These are phyloP conservation scores for Zoysia japonica DNA, from an alignment of 176 grass and related monocot species.

Conservation along the genomic window DNA sequence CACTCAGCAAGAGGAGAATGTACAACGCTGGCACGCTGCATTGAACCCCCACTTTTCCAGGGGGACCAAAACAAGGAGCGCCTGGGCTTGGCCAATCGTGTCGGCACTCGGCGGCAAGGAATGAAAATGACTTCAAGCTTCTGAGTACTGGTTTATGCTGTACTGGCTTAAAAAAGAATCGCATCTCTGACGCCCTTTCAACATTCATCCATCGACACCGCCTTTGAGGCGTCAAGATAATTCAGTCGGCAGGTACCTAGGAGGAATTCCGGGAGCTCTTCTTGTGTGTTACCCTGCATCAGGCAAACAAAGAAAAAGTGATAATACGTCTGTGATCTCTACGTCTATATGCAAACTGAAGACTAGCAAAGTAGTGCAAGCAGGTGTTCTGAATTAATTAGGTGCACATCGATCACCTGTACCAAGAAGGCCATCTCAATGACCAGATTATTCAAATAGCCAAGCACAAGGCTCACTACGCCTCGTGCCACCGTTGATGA, in stretches of 20 bases:
- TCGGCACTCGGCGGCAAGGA: conserved; percentile 23
- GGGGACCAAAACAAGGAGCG: conserved; percentile 18
- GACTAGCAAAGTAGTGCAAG: neutral
- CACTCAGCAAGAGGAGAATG: conserved; percentile 31
- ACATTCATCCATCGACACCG: conserved; percentile 70
- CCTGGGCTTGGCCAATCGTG: neutral
- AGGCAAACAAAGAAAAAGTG: neutral
- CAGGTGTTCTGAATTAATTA: neutral
- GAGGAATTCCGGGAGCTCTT: conserved; percentile 91
- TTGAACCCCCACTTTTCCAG: conserved; percentile 6
- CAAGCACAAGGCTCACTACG: conserved; percentile 88
- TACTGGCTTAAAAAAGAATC: conserved; percentile 37
- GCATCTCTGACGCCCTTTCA: conserved; percentile 9
- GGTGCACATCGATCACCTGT: conserved; percentile 47
- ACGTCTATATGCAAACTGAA: neutral
- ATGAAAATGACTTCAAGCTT: conserved; percentile 35
- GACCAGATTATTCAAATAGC: conserved; percentile 91
- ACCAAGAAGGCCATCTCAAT: conserved; percentile 98
- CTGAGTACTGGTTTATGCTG: conserved; percentile 7
- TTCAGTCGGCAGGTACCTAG: conserved; percentile 87
- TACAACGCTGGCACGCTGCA: conserved; percentile 32
- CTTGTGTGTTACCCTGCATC: conserved; percentile 77
- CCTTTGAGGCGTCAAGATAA: conserved; percentile 79
- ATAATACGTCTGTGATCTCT: neutral
- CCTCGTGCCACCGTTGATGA: conserved; percentile 88